Conservation (phyloP, 2,329 filamentous ascomycete species). For the Fragosphaeria purpurea region DNA sequence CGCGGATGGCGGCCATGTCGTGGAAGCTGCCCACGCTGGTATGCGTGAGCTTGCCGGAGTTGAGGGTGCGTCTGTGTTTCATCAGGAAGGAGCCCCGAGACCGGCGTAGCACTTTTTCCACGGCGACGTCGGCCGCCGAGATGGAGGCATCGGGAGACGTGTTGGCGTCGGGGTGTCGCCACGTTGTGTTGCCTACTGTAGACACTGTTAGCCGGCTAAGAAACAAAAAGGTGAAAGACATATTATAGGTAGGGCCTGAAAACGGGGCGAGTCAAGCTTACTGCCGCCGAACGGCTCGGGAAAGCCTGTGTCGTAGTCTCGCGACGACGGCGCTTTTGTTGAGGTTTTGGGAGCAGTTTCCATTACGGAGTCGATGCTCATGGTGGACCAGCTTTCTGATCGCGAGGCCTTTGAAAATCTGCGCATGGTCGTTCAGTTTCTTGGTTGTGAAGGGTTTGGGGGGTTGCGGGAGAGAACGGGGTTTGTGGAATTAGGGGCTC, state of each 20-base stretch:
- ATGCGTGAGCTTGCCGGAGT: constrained; percentile 33
- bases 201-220: too few relatives aligned
- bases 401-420: constrained; percentile 8
- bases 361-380: constrained; percentile 8
- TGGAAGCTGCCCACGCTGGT: constrained; percentile 12
- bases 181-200: constrained; percentile 46
- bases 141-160: constrained; percentile 47
- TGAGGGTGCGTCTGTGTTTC: constrained; percentile 37
- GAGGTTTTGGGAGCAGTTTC: background rate
- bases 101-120: constrained; percentile 30
- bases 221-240: background rate
- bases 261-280: constrained; percentile 18
- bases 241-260: background rate
- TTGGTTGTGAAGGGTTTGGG: too few relatives aligned
- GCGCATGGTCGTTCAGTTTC: constrained; percentile 8
- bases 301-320: constrained; percentile 35
- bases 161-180: constrained; percentile 53
- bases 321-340: background rate
- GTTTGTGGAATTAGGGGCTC: too few relatives aligned
- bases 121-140: constrained; percentile 41
- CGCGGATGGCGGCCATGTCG: constrained; percentile 10
- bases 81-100: constrained; percentile 36
- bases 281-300: constrained; percentile 39
- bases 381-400: constrained; percentile 14
- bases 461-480: too few relatives aligned